Evolutionary conservation across 1,284 basidiomycete genomes (phyloP).

Genomic region (Porogramme epimiltina): DNA sequence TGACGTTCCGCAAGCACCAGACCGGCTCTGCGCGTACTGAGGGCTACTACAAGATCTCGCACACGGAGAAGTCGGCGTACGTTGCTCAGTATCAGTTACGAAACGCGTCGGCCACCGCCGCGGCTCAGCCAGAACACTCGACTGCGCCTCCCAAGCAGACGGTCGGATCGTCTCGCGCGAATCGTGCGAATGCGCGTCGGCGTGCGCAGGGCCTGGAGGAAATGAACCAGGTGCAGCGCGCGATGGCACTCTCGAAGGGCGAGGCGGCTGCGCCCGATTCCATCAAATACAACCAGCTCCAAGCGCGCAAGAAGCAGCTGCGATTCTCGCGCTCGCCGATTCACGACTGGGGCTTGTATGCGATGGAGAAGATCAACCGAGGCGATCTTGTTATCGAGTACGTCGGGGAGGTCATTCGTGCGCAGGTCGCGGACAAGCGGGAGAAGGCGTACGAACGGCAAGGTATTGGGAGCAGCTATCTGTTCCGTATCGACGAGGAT

Average conservation of each 20-base stretch:
- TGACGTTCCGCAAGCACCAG: slow-evolving; percentile 65
- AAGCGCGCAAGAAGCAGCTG: slow-evolving; percentile 97
- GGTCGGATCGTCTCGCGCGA: slow-evolving; percentile 84
- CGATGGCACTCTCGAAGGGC: slow-evolving; percentile 74
- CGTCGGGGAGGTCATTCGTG: slow-evolving; percentile 95
- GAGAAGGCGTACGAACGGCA: slow-evolving; percentile 97
- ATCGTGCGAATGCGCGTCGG: slow-evolving; percentile 92
- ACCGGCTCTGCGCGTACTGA: slow-evolving; percentile 90
- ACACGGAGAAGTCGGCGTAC: slow-evolving; percentile 91
- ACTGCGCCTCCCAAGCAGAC: slow-evolving; percentile 48
- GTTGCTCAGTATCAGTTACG: slow-evolving; percentile 77
- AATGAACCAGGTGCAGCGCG: slow-evolving; percentile 82
- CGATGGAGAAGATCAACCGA: slow-evolving; percentile 90
- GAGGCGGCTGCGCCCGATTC: slow-evolving; percentile 68
- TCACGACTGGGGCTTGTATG: slow-evolving; percentile 97
- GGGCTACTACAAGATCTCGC: slow-evolving; percentile 93
- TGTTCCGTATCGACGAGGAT: slow-evolving; percentile 93
- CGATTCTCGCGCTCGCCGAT: slow-evolving; percentile 96
- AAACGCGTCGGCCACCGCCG: slow-evolving; percentile 39
- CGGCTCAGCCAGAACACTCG: slow-evolving; percentile 40
- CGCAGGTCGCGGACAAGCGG: slow-evolving; percentile 94
- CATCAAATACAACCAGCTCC: slow-evolving; percentile 98
- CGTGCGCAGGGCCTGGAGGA: slow-evolving; percentile 95
- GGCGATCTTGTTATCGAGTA: slow-evolving; percentile 99
- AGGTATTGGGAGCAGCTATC: slow-evolving; percentile 93